Conservation (phyloP, 2,329 filamentous ascomycete species). For the Aspergillus brasiliensis region DNA sequence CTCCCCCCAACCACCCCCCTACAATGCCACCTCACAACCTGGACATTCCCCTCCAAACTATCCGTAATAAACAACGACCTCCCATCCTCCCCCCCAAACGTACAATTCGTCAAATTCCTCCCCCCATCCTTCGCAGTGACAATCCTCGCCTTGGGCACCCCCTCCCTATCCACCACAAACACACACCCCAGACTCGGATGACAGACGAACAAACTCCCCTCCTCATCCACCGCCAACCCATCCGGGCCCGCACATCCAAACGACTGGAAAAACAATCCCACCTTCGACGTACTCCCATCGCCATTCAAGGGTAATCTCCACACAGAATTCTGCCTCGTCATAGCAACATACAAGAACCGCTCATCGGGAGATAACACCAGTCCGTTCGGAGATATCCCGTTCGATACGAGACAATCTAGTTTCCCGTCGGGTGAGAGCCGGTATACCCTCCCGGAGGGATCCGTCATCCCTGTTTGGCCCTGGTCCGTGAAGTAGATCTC, state of each 20-base stretch:
- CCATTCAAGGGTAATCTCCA: not conserved
- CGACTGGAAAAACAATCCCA: not conserved
- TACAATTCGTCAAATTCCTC: not conserved
- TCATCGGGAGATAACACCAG: not conserved
- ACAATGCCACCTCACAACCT: not conserved
- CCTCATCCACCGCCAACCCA: not conserved
- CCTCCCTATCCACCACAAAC: not conserved
- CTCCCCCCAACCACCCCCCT: not conserved
- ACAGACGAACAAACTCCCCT: not conserved
- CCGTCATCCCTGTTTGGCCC: not conserved
- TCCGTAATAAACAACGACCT: not conserved
- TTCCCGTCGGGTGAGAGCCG: not conserved
- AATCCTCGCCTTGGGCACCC: not conserved
- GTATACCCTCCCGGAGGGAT: not conserved
- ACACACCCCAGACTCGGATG: not conserved
- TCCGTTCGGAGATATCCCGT: not conserved
- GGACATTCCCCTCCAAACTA: not conserved
- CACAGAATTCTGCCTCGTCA: not conserved
- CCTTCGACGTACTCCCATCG: not conserved
- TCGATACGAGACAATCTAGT: not conserved
- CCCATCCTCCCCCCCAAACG: not conserved
- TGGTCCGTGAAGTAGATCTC: not conserved
- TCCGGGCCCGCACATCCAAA: not conserved
- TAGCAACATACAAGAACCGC: not conserved
- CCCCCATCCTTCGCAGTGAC: not conserved